A percentile compares a stretch with the other conserved stretches of the same genome.
phyloP scores from a whole-genome alignment of 2,329 filamentous ascomycete species.

The Colletotrichum australisinense region DNA sequence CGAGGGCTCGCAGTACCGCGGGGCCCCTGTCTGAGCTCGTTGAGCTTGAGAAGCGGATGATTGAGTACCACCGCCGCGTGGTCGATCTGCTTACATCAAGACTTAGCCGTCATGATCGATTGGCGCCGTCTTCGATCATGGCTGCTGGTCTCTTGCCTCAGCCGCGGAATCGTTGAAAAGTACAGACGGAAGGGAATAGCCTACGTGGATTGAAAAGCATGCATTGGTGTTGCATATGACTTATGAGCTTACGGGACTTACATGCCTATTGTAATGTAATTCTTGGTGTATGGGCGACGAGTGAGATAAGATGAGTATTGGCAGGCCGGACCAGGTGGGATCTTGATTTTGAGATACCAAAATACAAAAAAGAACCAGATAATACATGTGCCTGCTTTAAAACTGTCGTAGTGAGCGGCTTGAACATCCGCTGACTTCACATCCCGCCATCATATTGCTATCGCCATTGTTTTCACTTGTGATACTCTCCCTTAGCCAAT shows the following conservation, averaged over 20 bases:
- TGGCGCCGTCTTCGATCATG: constrained; percentile 8
- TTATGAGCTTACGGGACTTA: not conserved
- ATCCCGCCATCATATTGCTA: too few relatives aligned
- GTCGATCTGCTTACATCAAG: constrained; percentile 24
- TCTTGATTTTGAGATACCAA: too few relatives aligned
- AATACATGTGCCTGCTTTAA: too few relatives aligned
- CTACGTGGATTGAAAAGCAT: not conserved
- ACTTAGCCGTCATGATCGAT: constrained; percentile 3
- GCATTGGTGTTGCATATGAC: not conserved
- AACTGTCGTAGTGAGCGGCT: too few relatives aligned
- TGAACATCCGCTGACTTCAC: too few relatives aligned
- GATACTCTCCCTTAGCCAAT: too few relatives aligned
- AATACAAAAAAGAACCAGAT: too few relatives aligned
- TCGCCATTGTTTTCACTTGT: too few relatives aligned
- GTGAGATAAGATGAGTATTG: not conserved
- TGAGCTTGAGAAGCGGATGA: constrained; percentile 22
- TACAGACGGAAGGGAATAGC: not conserved
- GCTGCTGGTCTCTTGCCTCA: constrained; percentile 18
- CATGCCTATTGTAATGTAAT: not conserved
- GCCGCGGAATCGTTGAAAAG: not conserved
- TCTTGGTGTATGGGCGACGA: not conserved
- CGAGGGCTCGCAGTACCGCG: constrained; percentile 11
- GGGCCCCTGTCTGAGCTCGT: constrained; percentile 19
- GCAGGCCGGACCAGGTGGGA: too few relatives aligned
- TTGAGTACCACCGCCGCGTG: constrained; percentile 23